A percentile compares a stretch with the other conserved stretches of the same genome.
These are phyloP conservation scores for Globisporangium yorkense DNA, from an alignment of 352 stramenopile genomes.

Conservation along the genomic window DNA sequence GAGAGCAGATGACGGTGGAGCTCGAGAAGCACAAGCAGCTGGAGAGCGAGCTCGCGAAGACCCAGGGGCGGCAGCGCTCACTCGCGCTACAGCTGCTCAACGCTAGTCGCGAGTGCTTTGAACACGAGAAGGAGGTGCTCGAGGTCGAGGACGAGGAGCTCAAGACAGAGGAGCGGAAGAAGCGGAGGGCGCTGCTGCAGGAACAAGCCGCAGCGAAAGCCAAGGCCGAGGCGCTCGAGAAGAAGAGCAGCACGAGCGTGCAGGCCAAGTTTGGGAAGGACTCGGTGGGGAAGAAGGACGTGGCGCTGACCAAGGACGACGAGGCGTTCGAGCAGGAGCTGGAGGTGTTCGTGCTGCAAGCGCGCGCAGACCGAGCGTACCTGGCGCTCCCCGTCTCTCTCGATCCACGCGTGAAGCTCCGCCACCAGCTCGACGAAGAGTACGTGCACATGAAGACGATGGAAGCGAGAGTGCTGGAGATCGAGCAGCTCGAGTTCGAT, in stretches of 20 bases:
- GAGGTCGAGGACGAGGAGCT: conserved; percentile 37
- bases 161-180: conserved; percentile 40
- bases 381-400: conserved; percentile 31
- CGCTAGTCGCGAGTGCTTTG: conserved; percentile 48
- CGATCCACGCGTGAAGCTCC: conserved; percentile 32
- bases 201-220: conserved; percentile 46
- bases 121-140: conserved; percentile 43
- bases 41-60: conserved; percentile 27
- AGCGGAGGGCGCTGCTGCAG: conserved; percentile 34
- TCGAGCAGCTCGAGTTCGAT: conserved; percentile 62
- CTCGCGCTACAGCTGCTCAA: conserved; percentile 60
- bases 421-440: conserved; percentile 40
- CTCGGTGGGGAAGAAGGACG: conserved; percentile 47
- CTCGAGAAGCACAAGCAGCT: conserved; percentile 24
- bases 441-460: conserved; percentile 61
- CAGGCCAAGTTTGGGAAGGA: conserved; percentile 37
- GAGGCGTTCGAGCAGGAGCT: conserved; percentile 50
- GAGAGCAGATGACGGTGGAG: conserved; percentile 35
- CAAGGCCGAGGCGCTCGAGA: conserved; percentile 30
- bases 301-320: conserved; percentile 50
- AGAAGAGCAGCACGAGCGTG: conserved; percentile 21
- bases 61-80: conserved; percentile 29
- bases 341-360: conserved; percentile 30
- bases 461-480: conserved; percentile 34
- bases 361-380: conserved; percentile 46